These are phyloP conservation scores for Sarocladium oryzae DNA, from an alignment of 2,329 filamentous ascomycete species.

Conservation along the genomic window DNA sequence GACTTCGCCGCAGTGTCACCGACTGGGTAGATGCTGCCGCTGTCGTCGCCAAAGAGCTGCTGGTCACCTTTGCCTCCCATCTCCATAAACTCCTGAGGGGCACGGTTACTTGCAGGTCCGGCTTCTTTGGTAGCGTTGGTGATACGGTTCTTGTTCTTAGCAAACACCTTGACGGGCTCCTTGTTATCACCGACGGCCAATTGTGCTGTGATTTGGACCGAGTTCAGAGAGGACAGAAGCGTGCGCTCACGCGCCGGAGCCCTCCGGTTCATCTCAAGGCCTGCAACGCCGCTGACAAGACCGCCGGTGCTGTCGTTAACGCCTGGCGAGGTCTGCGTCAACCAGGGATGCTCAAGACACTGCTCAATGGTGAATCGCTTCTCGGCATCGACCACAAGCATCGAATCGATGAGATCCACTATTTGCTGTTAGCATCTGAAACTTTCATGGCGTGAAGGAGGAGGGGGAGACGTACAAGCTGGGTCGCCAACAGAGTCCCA, in stretches of 20 bases:
- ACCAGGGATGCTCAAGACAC: conserved; percentile 88
- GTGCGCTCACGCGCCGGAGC: conserved; percentile 79
- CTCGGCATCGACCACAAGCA: conserved; percentile 84
- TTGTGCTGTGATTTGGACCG: conserved; percentile 49
- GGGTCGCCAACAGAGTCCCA: conserved; percentile 62
- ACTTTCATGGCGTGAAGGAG: neutral
- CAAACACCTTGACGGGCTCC: conserved; percentile 63
- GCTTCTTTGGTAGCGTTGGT: conserved; percentile 47
- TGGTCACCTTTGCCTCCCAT: conserved; percentile 85
- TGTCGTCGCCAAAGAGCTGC: conserved; percentile 63
- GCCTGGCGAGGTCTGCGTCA: conserved; percentile 54
- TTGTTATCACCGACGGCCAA: conserved; percentile 52
- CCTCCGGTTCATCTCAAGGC: conserved; percentile 76
- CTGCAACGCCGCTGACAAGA: conserved; percentile 76
- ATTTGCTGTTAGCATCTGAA: conserved; percentile 10
- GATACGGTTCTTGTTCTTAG: conserved; percentile 54
- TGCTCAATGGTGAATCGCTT: conserved; percentile 83
- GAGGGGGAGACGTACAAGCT: conserved; percentile 47
- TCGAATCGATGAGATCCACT: conserved; percentile 88
- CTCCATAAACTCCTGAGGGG: conserved; percentile 70
- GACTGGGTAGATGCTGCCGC: conserved; percentile 40
- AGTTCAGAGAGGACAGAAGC: conserved; percentile 73
- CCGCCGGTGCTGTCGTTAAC: conserved; percentile 86
- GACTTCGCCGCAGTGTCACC: conserved; percentile 22
- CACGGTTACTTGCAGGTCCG: conserved; percentile 59